Evolutionary conservation across 305 asterid species (phyloP), one percentile per base, ranked within the genome.

Genomic region (Fraxinus nigra): DNA sequence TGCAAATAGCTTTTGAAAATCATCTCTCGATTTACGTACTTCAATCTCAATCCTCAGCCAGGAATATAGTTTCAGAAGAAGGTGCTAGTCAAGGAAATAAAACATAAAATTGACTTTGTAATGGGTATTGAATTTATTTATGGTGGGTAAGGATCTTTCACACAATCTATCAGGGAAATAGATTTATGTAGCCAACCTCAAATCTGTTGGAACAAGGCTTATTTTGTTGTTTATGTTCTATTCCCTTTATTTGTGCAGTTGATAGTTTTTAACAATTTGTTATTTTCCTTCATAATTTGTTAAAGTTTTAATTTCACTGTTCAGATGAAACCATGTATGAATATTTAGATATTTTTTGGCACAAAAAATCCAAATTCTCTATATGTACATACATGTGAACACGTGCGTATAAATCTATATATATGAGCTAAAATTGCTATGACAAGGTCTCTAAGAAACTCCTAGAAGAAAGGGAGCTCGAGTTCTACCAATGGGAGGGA

Each of bases 401-500:
- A 56, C 34, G 32, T 59, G 2, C 35, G 38, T 73, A 14, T 18
- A 32, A 78, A 72, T 72, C 20, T 32, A 48, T 32, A 70, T 28
- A 20, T 72, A 38, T 78, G 79, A 33, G 72, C 82, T 81, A 76
- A 72, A 75, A 76, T 78, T 77, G 43, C 5, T 16, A 34, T 81
- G 40, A 38, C 40, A 83, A 95, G 99, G 99, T 91, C 72, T 91
- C 90, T 5, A 67, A 89, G 76, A 85, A 78, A 83, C 88, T 93
- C 80, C 82, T 91, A 76, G 92, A 83, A 35, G 96, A 92, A 80
- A 91, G 89, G 83, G 92, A 89, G 76, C 80, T 95, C 88, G 97
- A 92, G 89, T 88, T 89, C 82, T 88, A 79, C 89, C 80, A 72
- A 77, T 95, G 99, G 99, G 94, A 92, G 14, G 93, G 94, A 72